phyloP scores from a whole-genome alignment of 176 grass and related monocot species.

The Carex cristatella region DNA sequence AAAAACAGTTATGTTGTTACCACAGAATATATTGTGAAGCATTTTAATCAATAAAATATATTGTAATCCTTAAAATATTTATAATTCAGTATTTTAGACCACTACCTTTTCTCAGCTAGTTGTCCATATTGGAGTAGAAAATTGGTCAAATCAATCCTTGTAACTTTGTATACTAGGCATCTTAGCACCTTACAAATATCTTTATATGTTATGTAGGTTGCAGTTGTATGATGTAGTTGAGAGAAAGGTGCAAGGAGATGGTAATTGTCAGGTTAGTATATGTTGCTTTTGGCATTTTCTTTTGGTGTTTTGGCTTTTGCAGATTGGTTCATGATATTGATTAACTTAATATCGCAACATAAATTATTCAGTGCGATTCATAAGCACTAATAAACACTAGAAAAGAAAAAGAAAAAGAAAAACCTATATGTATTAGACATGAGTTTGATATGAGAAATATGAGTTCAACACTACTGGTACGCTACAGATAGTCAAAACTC shows the following conservation, averaged over 20 bases:
- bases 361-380: background rate
- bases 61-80: background rate
- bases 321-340: background rate
- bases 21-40: background rate
- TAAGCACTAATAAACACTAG: background rate
- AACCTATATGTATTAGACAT: background rate
- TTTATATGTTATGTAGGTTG: slow-evolving; percentile 48
- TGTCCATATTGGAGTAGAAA: background rate
- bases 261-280: slow-evolving; percentile 93
- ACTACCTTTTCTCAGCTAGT: background rate
- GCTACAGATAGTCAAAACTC: background rate
- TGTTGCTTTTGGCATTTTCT: background rate
- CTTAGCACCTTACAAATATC: background rate
- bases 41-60: background rate
- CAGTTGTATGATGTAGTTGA: slow-evolving; percentile 79
- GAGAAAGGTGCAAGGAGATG: slow-evolving; percentile 90
- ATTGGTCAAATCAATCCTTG: background rate
- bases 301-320: background rate
- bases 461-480: background rate
- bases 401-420: background rate
- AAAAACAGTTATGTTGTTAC: background rate
- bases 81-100: background rate
- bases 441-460: background rate
- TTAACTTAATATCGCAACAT: background rate
- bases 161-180: background rate